phyloP scores from a whole-genome alignment of 2,329 filamentous ascomycete genomes.

The Ascochyta viciae-villosae region DNA sequence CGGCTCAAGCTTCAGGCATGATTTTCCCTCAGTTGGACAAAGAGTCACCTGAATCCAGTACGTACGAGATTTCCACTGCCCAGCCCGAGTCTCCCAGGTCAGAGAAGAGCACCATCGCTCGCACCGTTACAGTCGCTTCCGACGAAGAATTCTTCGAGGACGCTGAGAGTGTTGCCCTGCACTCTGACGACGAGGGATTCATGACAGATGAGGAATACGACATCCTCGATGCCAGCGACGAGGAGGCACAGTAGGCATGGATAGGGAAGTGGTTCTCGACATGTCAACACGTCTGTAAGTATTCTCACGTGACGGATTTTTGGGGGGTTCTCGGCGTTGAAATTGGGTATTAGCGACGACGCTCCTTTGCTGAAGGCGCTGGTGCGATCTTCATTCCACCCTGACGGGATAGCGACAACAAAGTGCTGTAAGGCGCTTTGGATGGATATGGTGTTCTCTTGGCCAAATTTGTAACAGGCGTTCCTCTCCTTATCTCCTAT shows the following conservation, averaged over 20 bases:
- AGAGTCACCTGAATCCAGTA: slow-evolving; percentile 83
- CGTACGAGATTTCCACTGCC: slow-evolving; percentile 63
- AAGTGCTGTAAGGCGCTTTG: slow-evolving; percentile 24
- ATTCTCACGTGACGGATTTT: not conserved
- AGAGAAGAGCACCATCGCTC: slow-evolving; percentile 39
- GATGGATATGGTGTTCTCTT: slow-evolving; percentile 11
- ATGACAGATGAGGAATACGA: slow-evolving; percentile 98
- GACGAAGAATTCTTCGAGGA: slow-evolving; percentile 65
- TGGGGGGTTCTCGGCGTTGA: slow-evolving; percentile 15
- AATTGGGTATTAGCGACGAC: slow-evolving; percentile 28
- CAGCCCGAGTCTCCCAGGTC: slow-evolving; percentile 34
- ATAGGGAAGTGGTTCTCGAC: not conserved
- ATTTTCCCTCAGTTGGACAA: slow-evolving; percentile 97
- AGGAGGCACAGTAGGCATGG: slow-evolving; percentile 61
- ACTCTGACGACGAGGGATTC: slow-evolving; percentile 75
- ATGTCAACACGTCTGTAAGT: slow-evolving; percentile 1
- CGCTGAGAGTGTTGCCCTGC: slow-evolving; percentile 62
- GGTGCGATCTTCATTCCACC: slow-evolving; percentile 22
- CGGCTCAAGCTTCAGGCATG: slow-evolving; percentile 66
- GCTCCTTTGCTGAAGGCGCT: slow-evolving; percentile 28
- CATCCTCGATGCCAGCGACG: slow-evolving; percentile 91
- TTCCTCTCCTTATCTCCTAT: slow-evolving; percentile 23
- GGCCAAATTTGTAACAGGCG: slow-evolving; percentile 14
- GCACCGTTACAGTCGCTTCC: slow-evolving; percentile 48
- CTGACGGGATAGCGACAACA: slow-evolving; percentile 15